Conservation (phyloP, 2,329 filamentous ascomycete genomes). For the Stagonosporopsis cucurbitacearum region DNA sequence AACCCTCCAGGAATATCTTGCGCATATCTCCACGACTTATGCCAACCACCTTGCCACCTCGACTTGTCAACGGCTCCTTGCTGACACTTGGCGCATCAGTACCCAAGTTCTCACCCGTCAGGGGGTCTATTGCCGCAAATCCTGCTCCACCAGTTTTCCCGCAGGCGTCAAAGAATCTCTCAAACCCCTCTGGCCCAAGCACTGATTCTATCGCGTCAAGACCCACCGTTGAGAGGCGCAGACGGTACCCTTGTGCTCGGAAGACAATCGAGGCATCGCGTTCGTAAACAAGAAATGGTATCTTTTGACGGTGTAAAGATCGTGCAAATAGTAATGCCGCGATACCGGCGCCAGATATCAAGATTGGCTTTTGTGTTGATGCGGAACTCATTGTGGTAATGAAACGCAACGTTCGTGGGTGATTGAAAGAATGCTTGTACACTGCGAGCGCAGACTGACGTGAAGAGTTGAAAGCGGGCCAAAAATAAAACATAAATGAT, state of each 20-base stretch:
- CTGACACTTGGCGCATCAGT: slow-evolving; percentile 18
- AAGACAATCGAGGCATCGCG: slow-evolving; percentile 59
- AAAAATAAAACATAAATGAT: neutral
- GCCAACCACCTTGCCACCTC: slow-evolving; percentile 66
- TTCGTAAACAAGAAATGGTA: slow-evolving; percentile 46
- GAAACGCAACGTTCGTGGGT: slow-evolving; percentile 12
- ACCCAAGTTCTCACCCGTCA: slow-evolving; percentile 57
- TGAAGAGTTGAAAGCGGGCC: neutral
- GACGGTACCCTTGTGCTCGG: slow-evolving; percentile 68
- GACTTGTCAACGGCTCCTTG: slow-evolving; percentile 53
- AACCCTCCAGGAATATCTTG: slow-evolving; percentile 62
- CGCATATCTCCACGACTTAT: slow-evolving; percentile 70
- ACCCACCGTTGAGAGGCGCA: slow-evolving; percentile 64
- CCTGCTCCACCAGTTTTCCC: slow-evolving; percentile 66
- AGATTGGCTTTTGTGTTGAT: slow-evolving; percentile 48
- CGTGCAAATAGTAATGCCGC: slow-evolving; percentile 42
- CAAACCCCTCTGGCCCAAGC: slow-evolving; percentile 57
- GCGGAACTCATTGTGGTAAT: slow-evolving; percentile 23
- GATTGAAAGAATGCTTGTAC: neutral
- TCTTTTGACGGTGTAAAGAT: slow-evolving; percentile 36
- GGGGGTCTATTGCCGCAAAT: slow-evolving; percentile 59
- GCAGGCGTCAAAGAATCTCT: slow-evolving; percentile 65
- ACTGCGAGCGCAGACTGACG: neutral
- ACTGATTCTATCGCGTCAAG: slow-evolving; percentile 67
- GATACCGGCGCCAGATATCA: slow-evolving; percentile 45